Evolutionary conservation across 2,329 filamentous ascomycete genomes (phyloP).

Genomic region (Pseudogymnoascus sp.): DNA sequence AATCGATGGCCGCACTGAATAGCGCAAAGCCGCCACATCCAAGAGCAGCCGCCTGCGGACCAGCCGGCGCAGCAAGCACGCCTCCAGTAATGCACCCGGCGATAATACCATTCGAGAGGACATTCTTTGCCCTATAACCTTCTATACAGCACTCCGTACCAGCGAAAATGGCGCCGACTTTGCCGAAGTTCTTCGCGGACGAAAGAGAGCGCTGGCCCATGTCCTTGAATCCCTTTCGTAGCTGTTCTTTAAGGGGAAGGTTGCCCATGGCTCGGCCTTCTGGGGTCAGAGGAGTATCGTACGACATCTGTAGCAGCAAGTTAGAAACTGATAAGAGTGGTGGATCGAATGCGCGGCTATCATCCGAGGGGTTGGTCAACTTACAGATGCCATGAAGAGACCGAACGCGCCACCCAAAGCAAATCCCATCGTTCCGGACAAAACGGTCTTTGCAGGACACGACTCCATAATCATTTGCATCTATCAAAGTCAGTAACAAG

Average conservation of each 20-base stretch:
- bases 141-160: conserved; percentile 97
- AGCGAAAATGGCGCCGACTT: conserved; percentile 82
- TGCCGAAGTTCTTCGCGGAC: conserved; percentile 89
- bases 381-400: conserved; percentile 93
- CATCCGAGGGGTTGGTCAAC: conserved; percentile 29
- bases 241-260: conserved; percentile 79
- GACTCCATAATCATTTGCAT: conserved; percentile 65
- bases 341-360: neutral
- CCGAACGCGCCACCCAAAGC: conserved; percentile 90
- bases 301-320: conserved; percentile 67
- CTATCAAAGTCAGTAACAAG: conserved; percentile 16
- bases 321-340: neutral
- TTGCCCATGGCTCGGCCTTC: conserved; percentile 40
- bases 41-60: conserved; percentile 78
- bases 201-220: conserved; percentile 81
- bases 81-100: conserved; percentile 90
- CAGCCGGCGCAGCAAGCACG: conserved; percentile 76
- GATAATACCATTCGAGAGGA: conserved; percentile 76
- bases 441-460: conserved; percentile 78
- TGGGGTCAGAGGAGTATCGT: conserved; percentile 74
- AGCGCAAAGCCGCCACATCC: conserved; percentile 92
- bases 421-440: conserved; percentile 90
- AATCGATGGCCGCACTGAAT: conserved; percentile 86
- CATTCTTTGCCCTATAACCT: conserved; percentile 86
- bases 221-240: conserved; percentile 81